Conservation (phyloP, 2,329 filamentous ascomycete species). For the Hymenoscyphus occultus region DNA sequence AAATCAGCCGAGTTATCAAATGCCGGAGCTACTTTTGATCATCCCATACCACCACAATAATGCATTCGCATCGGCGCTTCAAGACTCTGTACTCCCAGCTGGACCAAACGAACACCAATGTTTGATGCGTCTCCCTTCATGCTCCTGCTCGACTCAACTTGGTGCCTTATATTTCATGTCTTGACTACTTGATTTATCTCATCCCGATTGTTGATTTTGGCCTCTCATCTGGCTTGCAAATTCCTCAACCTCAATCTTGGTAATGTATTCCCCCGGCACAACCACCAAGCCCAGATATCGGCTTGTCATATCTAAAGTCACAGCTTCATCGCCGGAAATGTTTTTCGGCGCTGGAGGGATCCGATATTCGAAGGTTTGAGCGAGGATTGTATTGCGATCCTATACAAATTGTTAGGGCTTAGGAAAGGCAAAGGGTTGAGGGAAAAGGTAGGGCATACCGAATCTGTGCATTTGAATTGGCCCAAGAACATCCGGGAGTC, state of each 20-base stretch:
- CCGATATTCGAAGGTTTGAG: constrained; percentile 85
- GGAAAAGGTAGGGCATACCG: constrained; percentile 51
- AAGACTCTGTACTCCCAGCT: neutral
- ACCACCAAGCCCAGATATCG: constrained; percentile 88
- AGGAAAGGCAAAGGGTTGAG: constrained; percentile 3
- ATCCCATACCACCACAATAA: too few relatives aligned
- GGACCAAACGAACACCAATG: neutral
- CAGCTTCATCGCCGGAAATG: constrained; percentile 37
- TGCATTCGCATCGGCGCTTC: neutral
- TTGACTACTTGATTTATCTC: neutral
- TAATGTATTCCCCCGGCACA: constrained; percentile 81
- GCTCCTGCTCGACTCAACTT: neutral
- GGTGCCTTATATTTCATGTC: neutral
- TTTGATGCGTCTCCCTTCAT: neutral
- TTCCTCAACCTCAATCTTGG: constrained; percentile 84
- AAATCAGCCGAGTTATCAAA: too few relatives aligned
- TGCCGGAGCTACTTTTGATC: too few relatives aligned
- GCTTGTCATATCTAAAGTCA: constrained; percentile 72
- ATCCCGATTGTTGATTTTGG: neutral
- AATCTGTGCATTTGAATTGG: constrained; percentile 90
- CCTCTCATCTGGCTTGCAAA: constrained; percentile 48
- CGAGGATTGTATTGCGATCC: constrained; percentile 86
- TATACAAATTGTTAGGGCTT: constrained; percentile 38
- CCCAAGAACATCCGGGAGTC: constrained; percentile 89
- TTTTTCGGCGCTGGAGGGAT: constrained; percentile 56